Conservation (phyloP, 768 basidiomycete genomes). For the Hygrocybe punicea region DNA sequence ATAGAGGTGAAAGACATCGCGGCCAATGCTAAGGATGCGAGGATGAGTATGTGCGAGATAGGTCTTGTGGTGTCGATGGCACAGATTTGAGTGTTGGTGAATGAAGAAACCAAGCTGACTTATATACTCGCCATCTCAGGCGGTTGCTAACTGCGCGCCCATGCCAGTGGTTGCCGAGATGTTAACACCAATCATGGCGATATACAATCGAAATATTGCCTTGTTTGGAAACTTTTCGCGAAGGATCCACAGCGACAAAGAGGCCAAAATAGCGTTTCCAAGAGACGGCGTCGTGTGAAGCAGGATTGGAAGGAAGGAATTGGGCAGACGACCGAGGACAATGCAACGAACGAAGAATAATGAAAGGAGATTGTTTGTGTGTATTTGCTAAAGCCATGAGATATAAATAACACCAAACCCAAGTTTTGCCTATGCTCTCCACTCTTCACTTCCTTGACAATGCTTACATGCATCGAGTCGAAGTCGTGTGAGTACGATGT, state of each 20-base stretch:
- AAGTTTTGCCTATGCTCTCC: not conserved
- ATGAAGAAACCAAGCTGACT: not conserved
- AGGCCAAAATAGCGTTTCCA: not conserved
- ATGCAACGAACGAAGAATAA: not conserved
- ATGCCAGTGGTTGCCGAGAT: not conserved
- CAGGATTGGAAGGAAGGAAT: not conserved
- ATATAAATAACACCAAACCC: not conserved
- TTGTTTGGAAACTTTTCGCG: not conserved
- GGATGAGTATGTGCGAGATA: too few species aligned
- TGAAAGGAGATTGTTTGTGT: not conserved
- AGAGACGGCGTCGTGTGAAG: not conserved
- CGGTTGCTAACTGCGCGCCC: not conserved
- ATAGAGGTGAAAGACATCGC: slow-evolving; percentile 9
- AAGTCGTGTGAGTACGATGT: too few species aligned
- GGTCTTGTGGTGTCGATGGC: too few species aligned
- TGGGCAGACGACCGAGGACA: not conserved
- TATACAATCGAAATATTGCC: not conserved
- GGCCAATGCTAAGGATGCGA: too few species aligned
- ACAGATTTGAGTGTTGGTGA: too few species aligned
- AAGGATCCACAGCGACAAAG: not conserved
- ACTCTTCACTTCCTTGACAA: too few species aligned
- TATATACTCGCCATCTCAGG: not conserved
- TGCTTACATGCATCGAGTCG: too few species aligned
- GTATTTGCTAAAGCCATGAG: not conserved
- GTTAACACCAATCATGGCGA: not conserved